A percentile compares a stretch with the other conserved stretches of the same genome.
Evolutionary conservation across 2,329 filamentous ascomycete species (phyloP).

Genomic region (Basipetospora sp.): DNA sequence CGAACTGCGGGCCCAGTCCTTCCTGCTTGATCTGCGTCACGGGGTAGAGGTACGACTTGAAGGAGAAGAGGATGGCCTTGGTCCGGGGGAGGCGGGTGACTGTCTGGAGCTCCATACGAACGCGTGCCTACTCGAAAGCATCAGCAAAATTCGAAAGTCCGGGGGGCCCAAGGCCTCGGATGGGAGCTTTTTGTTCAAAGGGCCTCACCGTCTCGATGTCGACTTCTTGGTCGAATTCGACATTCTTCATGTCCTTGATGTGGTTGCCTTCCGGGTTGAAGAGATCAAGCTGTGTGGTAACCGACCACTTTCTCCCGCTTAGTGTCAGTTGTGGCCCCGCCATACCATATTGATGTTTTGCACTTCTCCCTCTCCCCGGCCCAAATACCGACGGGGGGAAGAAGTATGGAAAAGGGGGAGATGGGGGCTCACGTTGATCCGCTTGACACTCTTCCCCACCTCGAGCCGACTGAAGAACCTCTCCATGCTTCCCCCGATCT

Average conservation of each 20-base stretch:
- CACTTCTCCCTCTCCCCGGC: too few relatives aligned
- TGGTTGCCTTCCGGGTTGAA: slow-evolving; percentile 26
- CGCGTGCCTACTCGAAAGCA: slow-evolving; percentile 15
- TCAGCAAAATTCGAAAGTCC: background rate
- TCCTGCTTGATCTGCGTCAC: slow-evolving; percentile 33
- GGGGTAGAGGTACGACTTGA: slow-evolving; percentile 40
- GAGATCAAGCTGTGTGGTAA: slow-evolving; percentile 28
- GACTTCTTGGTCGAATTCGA: slow-evolving; percentile 21
- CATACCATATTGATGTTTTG: too few relatives aligned
- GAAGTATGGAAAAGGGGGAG: too few relatives aligned
- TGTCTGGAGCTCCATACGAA: slow-evolving; percentile 37
- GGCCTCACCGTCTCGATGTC: slow-evolving; percentile 22
- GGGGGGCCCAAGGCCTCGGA: too few relatives aligned
- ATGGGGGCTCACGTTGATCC: slow-evolving; percentile 35
- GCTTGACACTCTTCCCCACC: slow-evolving; percentile 32
- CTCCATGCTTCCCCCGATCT: slow-evolving; percentile 41
- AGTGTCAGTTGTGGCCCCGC: too few relatives aligned
- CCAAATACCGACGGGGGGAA: too few relatives aligned
- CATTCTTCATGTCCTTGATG: slow-evolving; percentile 18
- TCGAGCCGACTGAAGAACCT: slow-evolving; percentile 33
- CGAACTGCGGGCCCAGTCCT: slow-evolving; percentile 29
- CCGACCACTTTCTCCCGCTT: slow-evolving; percentile 27
- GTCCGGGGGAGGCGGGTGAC: slow-evolving; percentile 33
- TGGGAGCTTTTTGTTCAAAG: background rate
- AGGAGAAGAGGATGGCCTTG: slow-evolving; percentile 34